A percentile compares a stretch with the other conserved stretches of the same genome.
These are phyloP conservation scores for Metarhizium humberi DNA, from an alignment of 2,329 filamentous ascomycete species.

Conservation along the genomic window DNA sequence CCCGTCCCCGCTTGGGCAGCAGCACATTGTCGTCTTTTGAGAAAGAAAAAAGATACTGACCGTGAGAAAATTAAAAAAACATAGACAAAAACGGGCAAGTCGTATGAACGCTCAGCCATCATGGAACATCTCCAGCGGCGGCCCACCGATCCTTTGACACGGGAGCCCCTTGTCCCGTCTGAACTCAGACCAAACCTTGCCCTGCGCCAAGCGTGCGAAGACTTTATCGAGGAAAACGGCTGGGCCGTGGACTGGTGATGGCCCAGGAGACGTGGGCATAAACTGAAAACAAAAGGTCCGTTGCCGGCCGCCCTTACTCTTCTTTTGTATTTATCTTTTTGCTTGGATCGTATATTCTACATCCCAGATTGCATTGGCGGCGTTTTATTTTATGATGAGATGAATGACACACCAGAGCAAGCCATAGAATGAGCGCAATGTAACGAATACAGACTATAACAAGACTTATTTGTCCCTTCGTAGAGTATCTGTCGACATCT, in stretches of 20 bases:
- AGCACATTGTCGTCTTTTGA: neutral
- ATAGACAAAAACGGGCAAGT: conserved; percentile 75
- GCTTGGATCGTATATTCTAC: neutral
- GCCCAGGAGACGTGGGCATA: neutral
- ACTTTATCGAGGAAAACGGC: conserved; percentile 78
- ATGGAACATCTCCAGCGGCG: conserved; percentile 74
- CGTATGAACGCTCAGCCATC: conserved; percentile 80
- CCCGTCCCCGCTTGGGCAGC: neutral
- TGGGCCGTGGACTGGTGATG: conserved; percentile 83
- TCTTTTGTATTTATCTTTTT: neutral
- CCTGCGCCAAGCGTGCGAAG: conserved; percentile 71
- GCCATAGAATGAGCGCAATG: neutral
- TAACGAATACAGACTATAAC: neutral
- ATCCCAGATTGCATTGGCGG: neutral
- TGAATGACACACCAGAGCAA: neutral
- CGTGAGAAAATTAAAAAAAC: neutral
- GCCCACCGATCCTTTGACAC: conserved; percentile 72
- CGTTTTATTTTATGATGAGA: neutral
- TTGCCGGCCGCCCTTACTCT: neutral
- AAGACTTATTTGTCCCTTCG: neutral
- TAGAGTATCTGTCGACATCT: neutral
- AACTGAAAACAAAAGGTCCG: neutral
- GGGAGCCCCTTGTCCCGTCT: conserved; percentile 56
- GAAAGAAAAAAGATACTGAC: neutral
- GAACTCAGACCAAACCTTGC: conserved; percentile 77